A percentile compares a stretch with the other conserved stretches of the same genome.
These are phyloP conservation scores for Penstemon newberryi DNA, from an alignment of 257 asterid species.

Conservation along the genomic window DNA sequence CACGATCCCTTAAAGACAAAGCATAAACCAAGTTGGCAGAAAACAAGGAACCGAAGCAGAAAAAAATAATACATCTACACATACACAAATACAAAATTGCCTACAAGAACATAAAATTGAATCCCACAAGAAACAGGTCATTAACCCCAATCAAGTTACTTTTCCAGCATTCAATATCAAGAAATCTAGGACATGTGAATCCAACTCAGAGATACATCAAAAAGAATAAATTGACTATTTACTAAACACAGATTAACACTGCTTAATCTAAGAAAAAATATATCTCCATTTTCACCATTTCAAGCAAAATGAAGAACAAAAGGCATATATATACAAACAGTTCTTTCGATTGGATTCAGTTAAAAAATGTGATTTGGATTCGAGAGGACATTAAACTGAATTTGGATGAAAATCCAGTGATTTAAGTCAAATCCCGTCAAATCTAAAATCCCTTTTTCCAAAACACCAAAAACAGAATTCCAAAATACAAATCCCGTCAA, in stretches of 20 bases:
- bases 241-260: background rate
- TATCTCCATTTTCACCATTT: slow-evolving; percentile 12
- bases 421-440: slow-evolving; percentile 21
- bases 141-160: background rate
- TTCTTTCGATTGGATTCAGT: background rate
- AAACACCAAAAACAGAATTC: slow-evolving; percentile 11
- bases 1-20: slow-evolving; percentile 33
- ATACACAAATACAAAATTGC: slow-evolving; percentile 25
- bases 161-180: slow-evolving; percentile 15
- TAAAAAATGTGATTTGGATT: slow-evolving; percentile 3
- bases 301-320: slow-evolving; percentile 8
- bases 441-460: background rate
- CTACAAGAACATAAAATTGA: slow-evolving; percentile 21
- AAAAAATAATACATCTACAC: background rate
- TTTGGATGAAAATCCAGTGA: slow-evolving; percentile 5
- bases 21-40: slow-evolving; percentile 16
- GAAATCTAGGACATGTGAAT: slow-evolving; percentile 23
- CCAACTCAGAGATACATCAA: slow-evolving; percentile 21
- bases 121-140: slow-evolving; percentile 24
- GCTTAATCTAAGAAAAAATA: slow-evolving; percentile 11
- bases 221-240: too few species aligned
- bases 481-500: slow-evolving; percentile 29
- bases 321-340: too few species aligned
- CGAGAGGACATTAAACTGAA: background rate
- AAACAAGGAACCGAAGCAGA: slow-evolving; percentile 27